phyloP scores from a whole-genome alignment of 176 grass and related monocot genomes.

The Eremochloa ophiuroides region DNA sequence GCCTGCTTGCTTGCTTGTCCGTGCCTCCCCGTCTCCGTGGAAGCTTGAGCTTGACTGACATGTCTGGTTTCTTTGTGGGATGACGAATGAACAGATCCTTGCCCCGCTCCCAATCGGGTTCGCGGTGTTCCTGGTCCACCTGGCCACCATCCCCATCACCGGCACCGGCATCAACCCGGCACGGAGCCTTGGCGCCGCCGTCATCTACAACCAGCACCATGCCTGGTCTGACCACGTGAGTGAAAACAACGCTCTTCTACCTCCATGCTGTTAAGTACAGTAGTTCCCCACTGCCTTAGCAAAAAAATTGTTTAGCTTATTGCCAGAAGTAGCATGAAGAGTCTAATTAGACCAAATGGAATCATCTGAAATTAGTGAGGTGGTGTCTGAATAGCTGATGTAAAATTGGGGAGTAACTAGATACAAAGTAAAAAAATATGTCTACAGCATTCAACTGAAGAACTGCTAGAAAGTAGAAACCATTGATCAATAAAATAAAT shows the following conservation, averaged over 20 bases:
- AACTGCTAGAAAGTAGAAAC: not conserved
- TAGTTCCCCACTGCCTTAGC: not conserved
- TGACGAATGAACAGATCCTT: constrained; percentile 50
- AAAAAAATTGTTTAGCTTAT: not conserved
- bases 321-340: not conserved
- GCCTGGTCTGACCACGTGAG: constrained; percentile 85
- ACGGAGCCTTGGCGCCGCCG: constrained; percentile 76
- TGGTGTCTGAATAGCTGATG: not conserved
- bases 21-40: not conserved
- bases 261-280: not conserved
- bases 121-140: constrained; percentile 87
- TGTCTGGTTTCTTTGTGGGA: not conserved
- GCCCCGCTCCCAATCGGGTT: constrained; percentile 91
- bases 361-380: not conserved
- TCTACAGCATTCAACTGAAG: not conserved
- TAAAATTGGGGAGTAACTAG: not conserved
- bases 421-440: not conserved
- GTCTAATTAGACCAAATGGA: not conserved
- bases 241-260: not conserved
- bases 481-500: not conserved
- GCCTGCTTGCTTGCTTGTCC: not conserved
- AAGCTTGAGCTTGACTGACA: not conserved
- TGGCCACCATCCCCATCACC: constrained; percentile 98
- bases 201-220: constrained; percentile 70
- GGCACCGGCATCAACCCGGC: constrained; percentile 98